Conservation (phyloP, 2,329 filamentous ascomycete genomes). For the Dendryphion nanum region DNA sequence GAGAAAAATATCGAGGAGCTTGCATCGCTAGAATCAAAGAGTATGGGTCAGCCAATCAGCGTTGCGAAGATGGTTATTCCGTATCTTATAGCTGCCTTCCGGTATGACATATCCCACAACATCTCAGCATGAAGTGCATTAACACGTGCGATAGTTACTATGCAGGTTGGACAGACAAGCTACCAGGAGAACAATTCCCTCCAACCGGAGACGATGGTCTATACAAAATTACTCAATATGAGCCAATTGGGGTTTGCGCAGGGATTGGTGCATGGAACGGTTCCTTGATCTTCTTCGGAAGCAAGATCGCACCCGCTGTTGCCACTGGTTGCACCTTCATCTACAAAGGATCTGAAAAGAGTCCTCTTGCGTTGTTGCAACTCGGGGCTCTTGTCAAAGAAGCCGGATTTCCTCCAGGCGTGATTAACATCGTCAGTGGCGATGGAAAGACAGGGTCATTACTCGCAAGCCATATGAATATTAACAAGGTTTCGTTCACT, state of each 20-base stretch:
- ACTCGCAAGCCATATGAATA: constrained; percentile 41
- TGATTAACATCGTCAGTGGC: constrained; percentile 35
- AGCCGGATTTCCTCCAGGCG: constrained; percentile 41
- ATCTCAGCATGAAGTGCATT: not conserved
- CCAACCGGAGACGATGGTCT: constrained; percentile 14
- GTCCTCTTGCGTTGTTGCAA: constrained; percentile 20
- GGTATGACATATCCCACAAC: constrained; percentile 5
- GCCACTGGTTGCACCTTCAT: constrained; percentile 28
- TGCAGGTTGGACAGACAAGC: constrained; percentile 22
- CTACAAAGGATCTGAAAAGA: constrained; percentile 31
- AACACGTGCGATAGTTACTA: constrained; percentile 10
- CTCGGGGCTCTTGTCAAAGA: constrained; percentile 30
- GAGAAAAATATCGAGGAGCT: constrained; percentile 15
- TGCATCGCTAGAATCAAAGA: constrained; percentile 11
- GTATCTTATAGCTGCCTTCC: constrained; percentile 12
- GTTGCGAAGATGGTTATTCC: constrained; percentile 8
- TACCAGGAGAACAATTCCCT: constrained; percentile 15
- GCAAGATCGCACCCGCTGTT: constrained; percentile 27
- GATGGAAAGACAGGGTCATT: constrained; percentile 28
- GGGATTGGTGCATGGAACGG: constrained; percentile 30
- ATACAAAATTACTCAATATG: constrained; percentile 27
- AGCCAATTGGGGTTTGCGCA: constrained; percentile 29
- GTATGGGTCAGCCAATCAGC: constrained; percentile 15
- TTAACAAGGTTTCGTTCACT: constrained; percentile 45
- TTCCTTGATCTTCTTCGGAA: constrained; percentile 14